These are phyloP conservation scores for Blepharisma stoltei DNA, from an alignment of 73 alveolate species.

Conservation along the genomic window DNA sequence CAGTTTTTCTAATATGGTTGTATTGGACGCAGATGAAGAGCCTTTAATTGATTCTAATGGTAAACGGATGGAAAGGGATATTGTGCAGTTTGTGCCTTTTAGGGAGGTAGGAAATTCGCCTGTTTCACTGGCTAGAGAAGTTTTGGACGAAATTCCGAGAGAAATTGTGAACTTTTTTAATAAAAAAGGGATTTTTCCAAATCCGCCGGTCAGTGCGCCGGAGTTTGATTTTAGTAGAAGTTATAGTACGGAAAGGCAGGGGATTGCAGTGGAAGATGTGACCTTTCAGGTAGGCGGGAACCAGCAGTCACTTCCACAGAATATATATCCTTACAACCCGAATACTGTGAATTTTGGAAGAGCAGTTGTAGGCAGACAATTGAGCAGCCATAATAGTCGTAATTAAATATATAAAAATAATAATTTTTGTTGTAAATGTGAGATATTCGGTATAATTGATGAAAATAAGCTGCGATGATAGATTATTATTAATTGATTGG, in stretches of 20 bases:
- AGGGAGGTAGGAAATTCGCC: constrained; percentile 37
- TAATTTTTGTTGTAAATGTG: too few species aligned
- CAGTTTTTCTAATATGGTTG: constrained; percentile 50
- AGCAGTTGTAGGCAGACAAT: too few species aligned
- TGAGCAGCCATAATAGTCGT: too few species aligned
- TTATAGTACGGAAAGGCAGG: background rate
- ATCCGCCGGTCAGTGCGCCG: constrained; percentile 28
- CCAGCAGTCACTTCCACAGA: too few species aligned
- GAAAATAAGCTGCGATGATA: too few species aligned
- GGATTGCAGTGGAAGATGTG: too few species aligned
- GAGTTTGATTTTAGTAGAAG: constrained; percentile 16
- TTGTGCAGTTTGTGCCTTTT: constrained; percentile 75
- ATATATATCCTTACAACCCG: too few species aligned
- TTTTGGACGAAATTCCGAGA: constrained; percentile 65
- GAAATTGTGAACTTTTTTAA: constrained; percentile 47
- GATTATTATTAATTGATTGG: too few species aligned
- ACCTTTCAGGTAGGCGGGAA: too few species aligned
- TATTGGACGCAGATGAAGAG: constrained; percentile 74
- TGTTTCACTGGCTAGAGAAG: constrained; percentile 51
- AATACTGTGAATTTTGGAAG: too few species aligned
- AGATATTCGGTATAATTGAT: too few species aligned
- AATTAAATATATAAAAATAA: too few species aligned
- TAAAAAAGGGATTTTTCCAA: constrained; percentile 35
- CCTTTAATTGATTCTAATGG: constrained; percentile 59
- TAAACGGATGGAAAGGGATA: constrained; percentile 64